A percentile compares a stretch with the other conserved stretches of the same genome.
phyloP scores from a whole-genome alignment of 805 yeast genomes.

The Starmerella khaoyaiensis region DNA sequence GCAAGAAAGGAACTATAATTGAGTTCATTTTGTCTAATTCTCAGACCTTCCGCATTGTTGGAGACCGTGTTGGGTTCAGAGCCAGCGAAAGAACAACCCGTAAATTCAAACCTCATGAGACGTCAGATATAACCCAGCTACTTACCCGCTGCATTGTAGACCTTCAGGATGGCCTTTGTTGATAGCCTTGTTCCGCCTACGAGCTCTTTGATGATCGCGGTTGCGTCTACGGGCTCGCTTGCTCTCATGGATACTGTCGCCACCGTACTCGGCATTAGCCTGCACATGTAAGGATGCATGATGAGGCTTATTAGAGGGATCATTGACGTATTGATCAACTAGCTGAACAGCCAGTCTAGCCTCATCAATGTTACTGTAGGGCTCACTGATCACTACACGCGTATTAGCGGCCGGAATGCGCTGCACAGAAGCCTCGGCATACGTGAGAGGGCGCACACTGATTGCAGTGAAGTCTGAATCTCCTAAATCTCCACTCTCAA shows the following conservation, averaged over 20 bases:
- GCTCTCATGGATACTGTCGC: background rate
- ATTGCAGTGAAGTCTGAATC: slow-evolving; percentile 33
- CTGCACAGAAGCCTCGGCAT: slow-evolving; percentile 38
- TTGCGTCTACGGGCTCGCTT: background rate
- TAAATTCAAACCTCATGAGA: slow-evolving; percentile 71
- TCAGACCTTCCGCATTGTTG: slow-evolving; percentile 50
- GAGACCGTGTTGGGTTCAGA: slow-evolving; percentile 64
- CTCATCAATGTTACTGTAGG: slow-evolving; percentile 10
- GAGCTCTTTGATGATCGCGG: slow-evolving; percentile 4
- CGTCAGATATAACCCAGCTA: slow-evolving; percentile 38
- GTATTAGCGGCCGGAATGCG: slow-evolving; percentile 4
- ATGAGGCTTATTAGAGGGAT: too few relatives aligned
- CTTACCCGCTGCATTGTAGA: background rate
- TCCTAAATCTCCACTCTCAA: slow-evolving; percentile 20
- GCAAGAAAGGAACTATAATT: slow-evolving; percentile 57
- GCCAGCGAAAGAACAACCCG: slow-evolving; percentile 70
- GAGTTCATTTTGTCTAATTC: slow-evolving; percentile 30
- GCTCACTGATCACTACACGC: slow-evolving; percentile 1
- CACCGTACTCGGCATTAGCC: slow-evolving; percentile 8
- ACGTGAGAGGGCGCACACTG: slow-evolving; percentile 37
- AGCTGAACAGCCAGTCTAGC: slow-evolving; percentile 10
- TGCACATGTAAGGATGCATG: slow-evolving; percentile 8
- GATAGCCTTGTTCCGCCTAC: background rate
- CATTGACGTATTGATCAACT: slow-evolving; percentile 11
- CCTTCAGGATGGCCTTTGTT: background rate